These are phyloP conservation scores for Cutaneotrichosporon curvatum DNA, from an alignment of 1,284 basidiomycete species.

Conservation along the genomic window DNA sequence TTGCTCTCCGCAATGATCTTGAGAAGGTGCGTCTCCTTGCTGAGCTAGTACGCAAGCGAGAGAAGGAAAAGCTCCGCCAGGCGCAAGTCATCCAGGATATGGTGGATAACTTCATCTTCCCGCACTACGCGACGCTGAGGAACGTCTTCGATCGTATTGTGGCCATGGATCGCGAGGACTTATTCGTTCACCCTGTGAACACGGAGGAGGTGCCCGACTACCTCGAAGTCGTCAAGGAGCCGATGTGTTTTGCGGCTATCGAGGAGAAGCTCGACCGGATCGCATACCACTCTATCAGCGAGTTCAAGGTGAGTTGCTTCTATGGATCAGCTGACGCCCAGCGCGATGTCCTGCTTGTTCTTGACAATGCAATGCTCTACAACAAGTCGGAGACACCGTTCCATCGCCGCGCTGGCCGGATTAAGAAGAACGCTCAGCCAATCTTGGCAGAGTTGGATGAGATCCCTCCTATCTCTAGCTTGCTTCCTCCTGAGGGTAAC, in stretches of 20 bases:
- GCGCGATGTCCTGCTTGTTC: conserved; percentile 74
- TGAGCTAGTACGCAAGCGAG: conserved; percentile 69
- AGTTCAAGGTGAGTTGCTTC: conserved; percentile 60
- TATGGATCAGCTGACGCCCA: conserved; percentile 36
- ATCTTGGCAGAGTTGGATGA: conserved; percentile 58
- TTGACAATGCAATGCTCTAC: conserved; percentile 80
- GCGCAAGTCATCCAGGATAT: conserved; percentile 63
- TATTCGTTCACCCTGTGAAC: conserved; percentile 77
- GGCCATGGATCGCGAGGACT: conserved; percentile 63
- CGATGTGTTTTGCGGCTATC: conserved; percentile 85
- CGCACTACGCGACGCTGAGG: conserved; percentile 59
- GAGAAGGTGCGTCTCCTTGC: conserved; percentile 65
- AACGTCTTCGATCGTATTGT: conserved; percentile 63
- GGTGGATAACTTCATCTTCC: conserved; percentile 60
- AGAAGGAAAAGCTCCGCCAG: conserved; percentile 72
- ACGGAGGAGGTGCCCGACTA: conserved; percentile 81
- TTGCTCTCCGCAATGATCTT: conserved; percentile 68
- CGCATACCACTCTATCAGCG: conserved; percentile 65
- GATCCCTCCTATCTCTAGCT: conserved; percentile 17
- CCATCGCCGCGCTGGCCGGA: conserved; percentile 64
- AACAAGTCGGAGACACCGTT: conserved; percentile 69
- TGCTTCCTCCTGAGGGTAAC: background rate
- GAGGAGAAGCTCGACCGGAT: conserved; percentile 68
- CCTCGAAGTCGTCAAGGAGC: conserved; percentile 72
- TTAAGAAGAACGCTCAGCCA: conserved; percentile 56